Conservation (phyloP, 1,139 yeast species). For the Kodamaea plutei region DNA sequence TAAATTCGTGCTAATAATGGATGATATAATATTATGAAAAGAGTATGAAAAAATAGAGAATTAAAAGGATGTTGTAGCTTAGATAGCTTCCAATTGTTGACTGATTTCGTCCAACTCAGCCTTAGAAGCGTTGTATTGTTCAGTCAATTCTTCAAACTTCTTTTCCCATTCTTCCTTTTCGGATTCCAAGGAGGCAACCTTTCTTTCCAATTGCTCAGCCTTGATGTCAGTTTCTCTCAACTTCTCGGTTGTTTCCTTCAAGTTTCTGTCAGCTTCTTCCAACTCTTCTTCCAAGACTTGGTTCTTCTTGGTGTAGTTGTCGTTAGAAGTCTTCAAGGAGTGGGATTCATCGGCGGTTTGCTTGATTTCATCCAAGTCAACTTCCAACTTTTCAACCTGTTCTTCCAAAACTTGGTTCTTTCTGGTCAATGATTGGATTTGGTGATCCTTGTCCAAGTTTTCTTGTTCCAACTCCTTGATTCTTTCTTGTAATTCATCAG, state of each 20-base stretch:
- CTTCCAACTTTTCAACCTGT: conserved; percentile 85
- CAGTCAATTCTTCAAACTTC: conserved; percentile 84
- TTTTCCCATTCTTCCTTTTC: conserved; percentile 92
- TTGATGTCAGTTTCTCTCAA: conserved; percentile 94
- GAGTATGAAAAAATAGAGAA: conserved; percentile 3
- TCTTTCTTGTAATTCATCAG: conserved; percentile 77
- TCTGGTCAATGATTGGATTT: conserved; percentile 87
- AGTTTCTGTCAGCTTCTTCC: conserved; percentile 87
- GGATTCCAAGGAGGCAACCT: conserved; percentile 84
- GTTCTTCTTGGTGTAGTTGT: conserved; percentile 87
- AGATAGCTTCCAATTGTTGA: conserved; percentile 87
- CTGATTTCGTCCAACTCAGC: conserved; percentile 92
- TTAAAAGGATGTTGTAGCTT: conserved; percentile 17
- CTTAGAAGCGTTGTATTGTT: conserved; percentile 77
- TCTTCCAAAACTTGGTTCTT: conserved; percentile 88
- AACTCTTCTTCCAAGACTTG: conserved; percentile 90
- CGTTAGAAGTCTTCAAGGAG: conserved; percentile 84
- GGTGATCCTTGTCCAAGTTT: conserved; percentile 87
- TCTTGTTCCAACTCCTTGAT: conserved; percentile 92
- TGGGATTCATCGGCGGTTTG: conserved; percentile 90
- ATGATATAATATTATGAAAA: too few species aligned
- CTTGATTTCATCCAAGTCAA: conserved; percentile 75
- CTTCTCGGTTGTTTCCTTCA: conserved; percentile 91
- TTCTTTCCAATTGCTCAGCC: conserved; percentile 95
- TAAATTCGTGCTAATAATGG: too few species aligned